phyloP scores from a whole-genome alignment of 1,139 yeast species.

The Saccharomycopsis hybrid region DNA sequence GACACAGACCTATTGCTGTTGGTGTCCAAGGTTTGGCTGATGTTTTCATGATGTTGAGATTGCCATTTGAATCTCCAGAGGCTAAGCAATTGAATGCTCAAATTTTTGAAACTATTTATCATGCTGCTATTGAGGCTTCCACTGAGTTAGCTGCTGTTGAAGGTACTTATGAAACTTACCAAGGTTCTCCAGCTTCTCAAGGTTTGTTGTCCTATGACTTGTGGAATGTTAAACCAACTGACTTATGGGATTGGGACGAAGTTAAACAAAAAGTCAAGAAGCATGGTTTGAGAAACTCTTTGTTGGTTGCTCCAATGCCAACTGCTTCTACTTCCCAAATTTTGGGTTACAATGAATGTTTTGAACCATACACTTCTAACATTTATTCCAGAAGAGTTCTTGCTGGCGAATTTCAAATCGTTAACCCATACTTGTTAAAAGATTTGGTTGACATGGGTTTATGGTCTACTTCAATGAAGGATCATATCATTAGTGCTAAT shows the following conservation, averaged over 20 bases:
- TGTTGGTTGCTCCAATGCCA: conserved; percentile 90
- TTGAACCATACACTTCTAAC: conserved; percentile 87
- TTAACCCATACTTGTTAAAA: conserved; percentile 73
- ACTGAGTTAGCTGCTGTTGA: conserved; percentile 59
- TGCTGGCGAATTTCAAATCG: conserved; percentile 86
- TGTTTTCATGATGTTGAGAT: conserved; percentile 64
- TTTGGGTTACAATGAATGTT: conserved; percentile 83
- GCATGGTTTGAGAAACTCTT: conserved; percentile 73
- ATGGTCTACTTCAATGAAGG: conserved; percentile 79
- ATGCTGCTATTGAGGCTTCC: conserved; percentile 78
- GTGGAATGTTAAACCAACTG: conserved; percentile 52
- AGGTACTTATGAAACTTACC: conserved; percentile 64
- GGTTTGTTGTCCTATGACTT: conserved; percentile 75
- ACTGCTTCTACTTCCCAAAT: conserved; percentile 92
- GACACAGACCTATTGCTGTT: conserved; percentile 78
- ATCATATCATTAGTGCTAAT: conserved; percentile 66
- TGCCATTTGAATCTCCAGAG: conserved; percentile 73
- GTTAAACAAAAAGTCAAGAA: conserved; percentile 53
- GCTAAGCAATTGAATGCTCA: conserved; percentile 70
- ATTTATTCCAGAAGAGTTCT: conserved; percentile 80
- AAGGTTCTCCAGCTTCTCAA: conserved; percentile 78
- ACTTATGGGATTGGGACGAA: conserved; percentile 66
- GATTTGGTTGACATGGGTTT: conserved; percentile 79
- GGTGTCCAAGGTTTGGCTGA: conserved; percentile 93
- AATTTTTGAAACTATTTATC: conserved; percentile 85